Base-by-base conservation (phyloP, 2,329 filamentous ascomycete genomes). In the Penicillium sp. region DNA sequence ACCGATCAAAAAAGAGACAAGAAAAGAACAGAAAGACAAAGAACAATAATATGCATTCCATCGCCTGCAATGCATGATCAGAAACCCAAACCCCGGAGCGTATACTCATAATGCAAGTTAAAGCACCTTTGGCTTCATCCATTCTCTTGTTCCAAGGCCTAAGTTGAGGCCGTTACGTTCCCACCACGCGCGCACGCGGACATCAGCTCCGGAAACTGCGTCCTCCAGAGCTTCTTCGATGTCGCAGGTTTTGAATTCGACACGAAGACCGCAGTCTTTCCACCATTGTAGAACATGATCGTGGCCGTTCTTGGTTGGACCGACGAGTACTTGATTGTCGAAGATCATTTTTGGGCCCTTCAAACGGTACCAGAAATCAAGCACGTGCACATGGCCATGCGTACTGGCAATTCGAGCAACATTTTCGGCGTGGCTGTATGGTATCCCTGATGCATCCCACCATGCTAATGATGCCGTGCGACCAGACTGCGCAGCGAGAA, bases 141-240 rank as follows among this genome's bases (percentile, higher is more conserved):
- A 96, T 73, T 96, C 91, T 63, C 90, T 91, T 42, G 91, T 93
- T 3, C 89, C 87, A 42, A 95, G 81, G 1, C 90, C 90, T 52
- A 96, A 74, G 68, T 95, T 93, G 60, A 96, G 77, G 0, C 91
- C 91, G 65, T 95, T 93, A 62, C 82, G 79, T 24, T 90, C 89
- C 93, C 93, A 98, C 93, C 93, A 98, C 61, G 83, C 81, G 55
- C 90, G 81, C 19, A 96, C 90, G 37, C 84, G 83, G 62, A 87
- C 85, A 60, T 91, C 89, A 54, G 89, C 87, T 4, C 80, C 84
- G 37, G 85, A 84, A 4, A 93, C 73, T 2, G 91, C 90, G 71
- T 96, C 93, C 72, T 97, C 93, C 39, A 97, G 81, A 0, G 93
- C 93, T 76, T 97, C 93, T 72, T 97, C 93, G 59, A 98, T 95